phyloP scores from a whole-genome alignment of 1,139 yeast genomes.

The Nakaseomyces kungkrabaensis region DNA sequence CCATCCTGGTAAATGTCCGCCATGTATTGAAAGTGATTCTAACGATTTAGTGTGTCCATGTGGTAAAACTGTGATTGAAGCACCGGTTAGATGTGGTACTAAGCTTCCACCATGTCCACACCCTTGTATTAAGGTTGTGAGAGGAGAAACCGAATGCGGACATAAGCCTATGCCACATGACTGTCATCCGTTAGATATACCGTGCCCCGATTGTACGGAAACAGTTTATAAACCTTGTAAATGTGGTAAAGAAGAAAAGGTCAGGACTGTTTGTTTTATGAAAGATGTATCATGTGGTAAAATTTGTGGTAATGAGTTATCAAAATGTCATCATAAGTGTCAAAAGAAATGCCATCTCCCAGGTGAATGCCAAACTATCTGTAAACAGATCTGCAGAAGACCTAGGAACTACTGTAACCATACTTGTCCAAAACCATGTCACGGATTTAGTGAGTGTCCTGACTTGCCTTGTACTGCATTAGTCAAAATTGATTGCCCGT shows the following conservation, averaged over 20 bases:
- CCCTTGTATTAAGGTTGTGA: constrained; percentile 47
- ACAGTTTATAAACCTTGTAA: constrained; percentile 55
- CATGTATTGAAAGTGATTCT: constrained; percentile 73
- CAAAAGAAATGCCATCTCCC: constrained; percentile 39
- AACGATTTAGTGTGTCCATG: constrained; percentile 80
- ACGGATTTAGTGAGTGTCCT: constrained; percentile 46
- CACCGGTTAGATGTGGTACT: constrained; percentile 89
- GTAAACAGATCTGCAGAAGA: constrained; percentile 50
- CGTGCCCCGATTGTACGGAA: constrained; percentile 73
- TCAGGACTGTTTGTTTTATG: constrained; percentile 65
- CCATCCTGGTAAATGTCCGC: constrained; percentile 76
- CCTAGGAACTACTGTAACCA: constrained; percentile 50
- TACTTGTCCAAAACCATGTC: constrained; percentile 54
- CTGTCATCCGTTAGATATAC: constrained; percentile 56
- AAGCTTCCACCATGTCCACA: constrained; percentile 54
- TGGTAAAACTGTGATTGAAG: constrained; percentile 68
- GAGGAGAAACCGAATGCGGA: constrained; percentile 49
- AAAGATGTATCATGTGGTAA: constrained; percentile 62
- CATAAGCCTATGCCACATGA: constrained; percentile 63
- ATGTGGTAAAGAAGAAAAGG: constrained; percentile 50
- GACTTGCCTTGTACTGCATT: constrained; percentile 42
- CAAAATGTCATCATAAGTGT: constrained; percentile 64
- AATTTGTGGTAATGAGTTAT: constrained; percentile 46
- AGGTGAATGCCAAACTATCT: constrained; percentile 34
- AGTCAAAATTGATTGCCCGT: constrained; percentile 47